Evolutionary conservation across 2,329 filamentous ascomycete species (phyloP).

Genomic region (Aspergillus uvarum): DNA sequence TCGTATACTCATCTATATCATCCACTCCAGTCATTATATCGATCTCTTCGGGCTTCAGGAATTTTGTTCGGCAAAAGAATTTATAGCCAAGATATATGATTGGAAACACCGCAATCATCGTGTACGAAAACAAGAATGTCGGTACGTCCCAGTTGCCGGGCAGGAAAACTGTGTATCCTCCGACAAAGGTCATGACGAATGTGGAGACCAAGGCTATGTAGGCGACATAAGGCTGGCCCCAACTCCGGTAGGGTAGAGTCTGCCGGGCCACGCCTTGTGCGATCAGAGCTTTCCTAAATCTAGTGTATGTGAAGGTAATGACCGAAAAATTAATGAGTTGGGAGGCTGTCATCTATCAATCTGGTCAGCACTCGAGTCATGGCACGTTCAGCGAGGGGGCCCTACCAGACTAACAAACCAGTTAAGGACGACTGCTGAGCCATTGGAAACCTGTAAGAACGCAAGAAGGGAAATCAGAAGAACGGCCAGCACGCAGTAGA

Average conservation of each 20-base stretch:
- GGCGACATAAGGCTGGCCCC: conserved; percentile 69
- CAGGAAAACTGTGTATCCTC: conserved; percentile 74
- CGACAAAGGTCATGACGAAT: conserved; percentile 70
- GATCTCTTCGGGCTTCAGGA: conserved; percentile 57
- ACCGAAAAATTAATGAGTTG: conserved; percentile 72
- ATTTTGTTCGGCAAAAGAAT: conserved; percentile 62
- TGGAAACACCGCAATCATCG: conserved; percentile 71
- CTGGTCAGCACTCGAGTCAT: not conserved
- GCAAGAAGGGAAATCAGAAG: conserved; percentile 68
- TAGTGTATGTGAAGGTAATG: conserved; percentile 69
- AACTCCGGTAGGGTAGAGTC: conserved; percentile 67
- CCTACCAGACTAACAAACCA: conserved; percentile 68
- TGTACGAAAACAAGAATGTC: conserved; percentile 75
- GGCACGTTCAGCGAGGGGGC: not conserved
- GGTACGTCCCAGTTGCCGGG: conserved; percentile 66
- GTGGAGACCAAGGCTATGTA: conserved; percentile 65
- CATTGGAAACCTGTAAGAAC: conserved; percentile 70
- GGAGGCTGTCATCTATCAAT: conserved; percentile 62
- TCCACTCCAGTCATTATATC: conserved; percentile 64
- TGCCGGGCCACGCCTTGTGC: conserved; percentile 68
- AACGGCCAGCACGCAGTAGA: conserved; percentile 68
- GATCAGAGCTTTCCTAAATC: conserved; percentile 67
- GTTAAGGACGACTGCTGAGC: conserved; percentile 64
- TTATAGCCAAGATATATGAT: conserved; percentile 72
- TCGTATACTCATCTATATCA: conserved; percentile 67